Percentiles rank a stretch among this genome's conserved stretches.
Conservation (phyloP, 1,284 basidiomycete genomes). For the Heterobasidion occidentale region DNA sequence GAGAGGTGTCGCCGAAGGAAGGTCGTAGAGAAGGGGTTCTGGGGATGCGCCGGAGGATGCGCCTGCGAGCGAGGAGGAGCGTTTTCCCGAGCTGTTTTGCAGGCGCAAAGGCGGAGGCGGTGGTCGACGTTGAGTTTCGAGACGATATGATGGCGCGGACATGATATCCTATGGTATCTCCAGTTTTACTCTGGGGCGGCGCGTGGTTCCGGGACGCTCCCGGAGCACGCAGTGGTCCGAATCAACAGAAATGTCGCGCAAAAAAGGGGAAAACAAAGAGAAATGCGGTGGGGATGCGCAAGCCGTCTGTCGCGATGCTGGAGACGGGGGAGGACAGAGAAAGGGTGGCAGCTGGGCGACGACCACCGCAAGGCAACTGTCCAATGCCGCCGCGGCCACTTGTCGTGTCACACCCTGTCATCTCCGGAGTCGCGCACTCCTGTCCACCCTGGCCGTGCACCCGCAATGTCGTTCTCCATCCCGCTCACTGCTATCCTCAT, state of each 20-base stretch:
- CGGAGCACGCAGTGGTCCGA: neutral
- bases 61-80: constrained; percentile 25
- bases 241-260: neutral
- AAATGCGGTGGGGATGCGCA: neutral
- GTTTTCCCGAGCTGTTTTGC: constrained; percentile 34
- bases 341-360: neutral
- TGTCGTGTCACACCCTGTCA: neutral
- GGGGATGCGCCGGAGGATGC: constrained; percentile 25
- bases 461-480: too few species aligned
- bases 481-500: too few species aligned
- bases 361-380: neutral
- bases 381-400: neutral
- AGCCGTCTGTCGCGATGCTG: too few species aligned
- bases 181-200: neutral
- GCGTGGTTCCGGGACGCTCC: neutral
- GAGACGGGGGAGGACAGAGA: neutral
- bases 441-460: neutral
- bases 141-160: constrained; percentile 44
- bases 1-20: constrained; percentile 50
- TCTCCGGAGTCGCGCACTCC: neutral
- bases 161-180: constrained; percentile 8
- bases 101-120: constrained; percentile 57
- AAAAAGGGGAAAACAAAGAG: neutral
- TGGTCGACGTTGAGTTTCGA: constrained; percentile 56
- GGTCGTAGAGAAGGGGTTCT: constrained; percentile 65